These are phyloP conservation scores for Penicillium sp. DNA, from an alignment of 2,329 filamentous ascomycete species.

Conservation along the genomic window DNA sequence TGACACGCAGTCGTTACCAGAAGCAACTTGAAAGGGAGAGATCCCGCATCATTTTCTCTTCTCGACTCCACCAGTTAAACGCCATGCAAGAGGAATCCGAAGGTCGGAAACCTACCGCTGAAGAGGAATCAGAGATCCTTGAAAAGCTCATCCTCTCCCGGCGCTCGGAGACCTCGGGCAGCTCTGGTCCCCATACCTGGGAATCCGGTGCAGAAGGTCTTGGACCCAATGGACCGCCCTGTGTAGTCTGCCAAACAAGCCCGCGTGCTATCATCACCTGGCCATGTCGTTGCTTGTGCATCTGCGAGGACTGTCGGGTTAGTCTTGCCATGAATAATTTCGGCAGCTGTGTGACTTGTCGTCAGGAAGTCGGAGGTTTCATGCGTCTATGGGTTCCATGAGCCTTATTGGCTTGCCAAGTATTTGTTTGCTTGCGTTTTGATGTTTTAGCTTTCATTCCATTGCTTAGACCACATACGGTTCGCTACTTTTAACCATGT, in stretches of 20 bases:
- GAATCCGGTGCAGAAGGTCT: constrained; percentile 70
- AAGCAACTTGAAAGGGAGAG: constrained; percentile 67
- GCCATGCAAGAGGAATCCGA: constrained; percentile 16
- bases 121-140: constrained; percentile 59
- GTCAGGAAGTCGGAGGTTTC: constrained; percentile 83
- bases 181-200: constrained; percentile 51
- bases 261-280: constrained; percentile 88
- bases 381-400: constrained; percentile 83
- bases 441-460: background rate
- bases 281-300: constrained; percentile 90
- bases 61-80: constrained; percentile 34
- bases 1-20: constrained; percentile 79
- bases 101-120: constrained; percentile 39
- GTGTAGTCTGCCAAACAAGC: constrained; percentile 88
- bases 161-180: constrained; percentile 38
- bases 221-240: constrained; percentile 74
- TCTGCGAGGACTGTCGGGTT: constrained; percentile 93
- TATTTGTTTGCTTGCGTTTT: background rate
- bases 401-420: background rate
- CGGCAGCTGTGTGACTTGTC: constrained; percentile 91
- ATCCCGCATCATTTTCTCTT: constrained; percentile 63
- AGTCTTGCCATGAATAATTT: constrained; percentile 97
- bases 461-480: background rate
- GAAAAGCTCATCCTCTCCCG: constrained; percentile 60
- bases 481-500: constrained; percentile 4